phyloP scores from a whole-genome alignment of 352 stramenopile genomes.

The Saprolegnia diclina region DNA sequence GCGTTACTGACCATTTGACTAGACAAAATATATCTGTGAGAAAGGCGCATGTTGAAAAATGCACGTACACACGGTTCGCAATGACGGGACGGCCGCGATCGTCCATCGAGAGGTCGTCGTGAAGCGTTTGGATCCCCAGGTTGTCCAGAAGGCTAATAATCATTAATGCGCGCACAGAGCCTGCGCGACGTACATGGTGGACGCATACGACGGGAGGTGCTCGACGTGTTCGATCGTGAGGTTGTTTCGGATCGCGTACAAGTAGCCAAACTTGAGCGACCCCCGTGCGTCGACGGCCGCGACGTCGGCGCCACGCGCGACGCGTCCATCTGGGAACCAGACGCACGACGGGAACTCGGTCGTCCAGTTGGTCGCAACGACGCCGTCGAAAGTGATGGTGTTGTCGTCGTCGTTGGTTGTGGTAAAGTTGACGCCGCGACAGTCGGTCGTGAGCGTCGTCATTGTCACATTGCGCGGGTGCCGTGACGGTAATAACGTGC shows the following conservation, averaged over 20 bases:
- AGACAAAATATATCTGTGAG: neutral
- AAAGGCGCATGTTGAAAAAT: neutral
- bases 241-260: neutral
- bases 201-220: neutral
- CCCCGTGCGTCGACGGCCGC: neutral
- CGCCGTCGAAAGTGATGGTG: neutral
- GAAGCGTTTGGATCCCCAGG: neutral
- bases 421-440: neutral
- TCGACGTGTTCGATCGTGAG: neutral
- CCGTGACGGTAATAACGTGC: neutral
- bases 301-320: neutral
- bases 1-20: constrained; percentile 15
- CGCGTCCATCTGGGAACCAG: constrained; percentile 16
- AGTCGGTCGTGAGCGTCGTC: constrained; percentile 1
- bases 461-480: neutral
- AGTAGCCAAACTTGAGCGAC: neutral
- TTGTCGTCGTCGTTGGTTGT: neutral
- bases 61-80: constrained; percentile 1
- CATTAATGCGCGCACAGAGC: too few relatives aligned
- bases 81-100: neutral
- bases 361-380: neutral
- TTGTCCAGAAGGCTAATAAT: constrained; percentile 1
- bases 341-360: neutral
- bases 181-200: neutral
- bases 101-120: neutral